A percentile compares a stretch with the other conserved stretches of the same genome.
Conservation (phyloP, 2,329 filamentous ascomycete genomes). For the Colletotrichum sp. region DNA sequence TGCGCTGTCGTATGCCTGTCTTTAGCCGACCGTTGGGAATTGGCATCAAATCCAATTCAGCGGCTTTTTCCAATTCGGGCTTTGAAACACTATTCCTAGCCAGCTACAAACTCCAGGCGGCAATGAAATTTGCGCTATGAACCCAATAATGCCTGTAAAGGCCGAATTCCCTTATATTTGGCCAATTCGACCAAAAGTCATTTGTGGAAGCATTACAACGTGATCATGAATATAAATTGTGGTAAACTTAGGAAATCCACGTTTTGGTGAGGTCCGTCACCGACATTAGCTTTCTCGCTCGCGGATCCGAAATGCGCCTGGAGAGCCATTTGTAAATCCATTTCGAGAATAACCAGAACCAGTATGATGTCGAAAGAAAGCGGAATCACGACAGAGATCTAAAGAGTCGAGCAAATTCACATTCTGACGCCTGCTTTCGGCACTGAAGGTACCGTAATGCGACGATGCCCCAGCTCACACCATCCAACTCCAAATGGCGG, state of each 20-base stretch:
- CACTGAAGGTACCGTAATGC: neutral
- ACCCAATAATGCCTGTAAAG: no score
- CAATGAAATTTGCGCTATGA: no score
- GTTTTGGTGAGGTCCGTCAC: neutral
- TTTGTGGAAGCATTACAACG: neutral
- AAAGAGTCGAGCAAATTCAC: neutral
- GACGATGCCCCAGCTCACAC: no score
- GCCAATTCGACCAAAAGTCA: neutral
- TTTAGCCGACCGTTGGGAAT: no score
- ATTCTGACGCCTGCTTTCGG: neutral
- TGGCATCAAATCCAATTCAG: no score
- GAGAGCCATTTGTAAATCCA: neutral
- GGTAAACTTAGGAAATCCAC: neutral
- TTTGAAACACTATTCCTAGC: no score
- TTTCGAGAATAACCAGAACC: neutral
- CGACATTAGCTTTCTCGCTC: neutral
- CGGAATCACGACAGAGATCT: fast-evolving
- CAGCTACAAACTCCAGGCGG: no score
- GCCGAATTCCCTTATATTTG: no score
- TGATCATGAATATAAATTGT: fast-evolving
- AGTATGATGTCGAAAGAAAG: neutral
- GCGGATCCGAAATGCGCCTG: neutral
- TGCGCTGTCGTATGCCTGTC: no score
- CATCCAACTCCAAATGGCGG: neutral
- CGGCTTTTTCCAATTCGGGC: no score